These are phyloP conservation scores for Candida vaughaniae DNA, from an alignment of 805 yeast species.

Conservation along the genomic window DNA sequence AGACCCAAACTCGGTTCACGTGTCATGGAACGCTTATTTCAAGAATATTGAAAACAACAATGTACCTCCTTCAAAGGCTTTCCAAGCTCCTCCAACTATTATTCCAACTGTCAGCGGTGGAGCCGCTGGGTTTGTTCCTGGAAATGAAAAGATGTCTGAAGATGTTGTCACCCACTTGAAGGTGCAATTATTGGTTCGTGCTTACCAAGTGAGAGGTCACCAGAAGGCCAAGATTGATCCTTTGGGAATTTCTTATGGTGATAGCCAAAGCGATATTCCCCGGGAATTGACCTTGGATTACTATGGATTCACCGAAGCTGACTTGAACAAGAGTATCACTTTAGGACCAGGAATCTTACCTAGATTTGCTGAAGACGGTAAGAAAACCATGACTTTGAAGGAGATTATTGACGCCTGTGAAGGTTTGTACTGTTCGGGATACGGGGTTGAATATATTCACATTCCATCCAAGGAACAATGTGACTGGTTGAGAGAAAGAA, in stretches of 20 bases:
- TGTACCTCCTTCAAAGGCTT: conserved; percentile 74
- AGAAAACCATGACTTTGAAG: conserved; percentile 65
- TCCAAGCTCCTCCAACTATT: conserved; percentile 87
- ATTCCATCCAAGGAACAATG: conserved; percentile 93
- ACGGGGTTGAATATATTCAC: conserved; percentile 95
- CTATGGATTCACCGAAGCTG: conserved; percentile 88
- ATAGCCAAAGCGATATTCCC: conserved; percentile 57
- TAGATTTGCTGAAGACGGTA: conserved; percentile 70
- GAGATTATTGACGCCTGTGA: conserved; percentile 82
- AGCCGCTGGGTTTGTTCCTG: conserved; percentile 61
- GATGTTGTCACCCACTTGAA: conserved; percentile 86
- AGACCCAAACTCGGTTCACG: conserved; percentile 90
- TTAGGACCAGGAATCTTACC: conserved; percentile 98
- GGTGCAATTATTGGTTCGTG: conserved; percentile 94
- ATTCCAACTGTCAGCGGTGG: conserved; percentile 82
- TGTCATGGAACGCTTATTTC: conserved; percentile 96
- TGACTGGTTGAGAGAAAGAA: conserved; percentile 97
- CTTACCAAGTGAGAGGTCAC: conserved; percentile 98
- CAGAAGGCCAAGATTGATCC: conserved; percentile 95
- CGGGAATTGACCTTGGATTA: conserved; percentile 87
- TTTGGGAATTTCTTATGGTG: conserved; percentile 85
- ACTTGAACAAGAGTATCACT: conserved; percentile 77
- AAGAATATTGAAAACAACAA: conserved; percentile 76
- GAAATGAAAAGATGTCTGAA: conserved; percentile 48
- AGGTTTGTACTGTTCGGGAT: conserved; percentile 77